Conservation (phyloP, 2,329 filamentous ascomycete species). For the Aureobasidium musti region DNA sequence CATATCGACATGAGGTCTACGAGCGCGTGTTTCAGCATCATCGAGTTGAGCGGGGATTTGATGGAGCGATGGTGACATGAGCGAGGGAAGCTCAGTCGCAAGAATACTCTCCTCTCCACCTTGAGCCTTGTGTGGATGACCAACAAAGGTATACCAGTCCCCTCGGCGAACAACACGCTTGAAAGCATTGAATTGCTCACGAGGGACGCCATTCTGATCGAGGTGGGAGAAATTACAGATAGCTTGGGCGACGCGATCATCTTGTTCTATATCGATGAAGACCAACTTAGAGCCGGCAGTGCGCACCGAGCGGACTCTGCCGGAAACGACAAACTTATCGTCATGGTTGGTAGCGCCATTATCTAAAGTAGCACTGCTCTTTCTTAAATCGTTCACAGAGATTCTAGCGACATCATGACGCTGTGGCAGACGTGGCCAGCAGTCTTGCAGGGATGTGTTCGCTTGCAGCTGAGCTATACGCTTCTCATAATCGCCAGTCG, state of each 20-base stretch:
- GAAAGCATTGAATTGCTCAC: conserved; percentile 59
- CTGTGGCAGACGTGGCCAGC: conserved; percentile 56
- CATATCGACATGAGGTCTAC: conserved; percentile 82
- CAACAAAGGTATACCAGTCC: conserved; percentile 63
- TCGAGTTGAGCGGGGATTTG: conserved; percentile 71
- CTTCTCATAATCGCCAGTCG: conserved; percentile 49
- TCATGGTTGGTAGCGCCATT: conserved; percentile 5
- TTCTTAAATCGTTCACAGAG: conserved; percentile 33
- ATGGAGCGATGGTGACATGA: conserved; percentile 77
- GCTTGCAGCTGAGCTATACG: conserved; percentile 58
- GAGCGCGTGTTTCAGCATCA: conserved; percentile 70
- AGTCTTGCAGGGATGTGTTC: conserved; percentile 52
- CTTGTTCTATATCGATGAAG: conserved; percentile 78
- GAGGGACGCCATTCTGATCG: conserved; percentile 42
- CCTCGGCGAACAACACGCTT: conserved; percentile 71
- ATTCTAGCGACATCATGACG: conserved; percentile 32
- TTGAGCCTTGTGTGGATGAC: conserved; percentile 46
- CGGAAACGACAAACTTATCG: conserved; percentile 45
- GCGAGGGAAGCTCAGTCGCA: conserved; percentile 65
- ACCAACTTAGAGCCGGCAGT: conserved; percentile 73
- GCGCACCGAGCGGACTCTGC: conserved; percentile 73
- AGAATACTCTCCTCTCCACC: conserved; percentile 74
- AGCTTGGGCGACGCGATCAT: conserved; percentile 71
- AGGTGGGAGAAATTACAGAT: conserved; percentile 68
- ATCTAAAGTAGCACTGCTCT: conserved; percentile 19